These are phyloP conservation scores for Suhomyces chickasaworum DNA, from an alignment of 1,139 yeast species.

Conservation along the genomic window DNA sequence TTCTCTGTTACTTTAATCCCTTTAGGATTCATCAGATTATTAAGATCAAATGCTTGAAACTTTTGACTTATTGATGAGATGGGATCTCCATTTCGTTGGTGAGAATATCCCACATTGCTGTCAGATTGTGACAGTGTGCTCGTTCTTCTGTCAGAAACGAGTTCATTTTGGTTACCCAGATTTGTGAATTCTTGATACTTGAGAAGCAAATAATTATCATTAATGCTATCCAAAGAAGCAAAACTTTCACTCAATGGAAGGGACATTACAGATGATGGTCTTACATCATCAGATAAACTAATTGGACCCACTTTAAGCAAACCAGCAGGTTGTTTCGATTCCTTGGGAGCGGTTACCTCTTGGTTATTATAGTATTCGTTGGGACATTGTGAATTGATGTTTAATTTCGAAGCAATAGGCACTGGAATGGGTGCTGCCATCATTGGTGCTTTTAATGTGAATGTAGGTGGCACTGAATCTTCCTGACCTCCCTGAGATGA, in stretches of 20 bases:
- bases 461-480: background rate
- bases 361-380: background rate
- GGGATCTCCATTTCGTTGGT: background rate
- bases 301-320: slow-evolving; percentile 38
- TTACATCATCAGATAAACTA: slow-evolving; percentile 25
- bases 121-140: slow-evolving; percentile 16
- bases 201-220: slow-evolving; percentile 53
- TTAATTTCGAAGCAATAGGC: slow-evolving; percentile 8
- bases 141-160: slow-evolving; percentile 9
- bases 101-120: slow-evolving; percentile 4
- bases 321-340: background rate
- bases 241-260: slow-evolving; percentile 72
- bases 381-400: background rate
- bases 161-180: background rate
- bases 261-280: slow-evolving; percentile 45
- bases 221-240: slow-evolving; percentile 74
- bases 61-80: slow-evolving; percentile 30
- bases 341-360: background rate
- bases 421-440: slow-evolving; percentile 27
- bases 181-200: slow-evolving; percentile 38
- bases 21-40: slow-evolving; percentile 38
- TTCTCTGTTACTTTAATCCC: slow-evolving; percentile 14
- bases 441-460: background rate
- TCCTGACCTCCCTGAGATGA: slow-evolving; percentile 19
- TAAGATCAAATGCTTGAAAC: slow-evolving; percentile 41